phyloP scores from a whole-genome alignment of 225 moss, liverwort and hornwort genomes.

The Physcomitrium patens region DNA sequence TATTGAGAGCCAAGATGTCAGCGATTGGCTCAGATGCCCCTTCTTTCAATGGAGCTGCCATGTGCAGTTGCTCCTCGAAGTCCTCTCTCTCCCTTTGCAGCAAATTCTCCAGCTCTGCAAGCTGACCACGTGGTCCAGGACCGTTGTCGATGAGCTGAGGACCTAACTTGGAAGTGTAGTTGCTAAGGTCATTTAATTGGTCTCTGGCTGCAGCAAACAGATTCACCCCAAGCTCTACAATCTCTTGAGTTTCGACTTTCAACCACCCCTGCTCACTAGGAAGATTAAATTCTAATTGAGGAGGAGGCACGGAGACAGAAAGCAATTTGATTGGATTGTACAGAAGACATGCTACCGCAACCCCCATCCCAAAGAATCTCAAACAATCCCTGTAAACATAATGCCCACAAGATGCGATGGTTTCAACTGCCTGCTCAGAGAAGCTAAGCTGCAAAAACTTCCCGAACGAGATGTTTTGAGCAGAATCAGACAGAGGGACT shows the following conservation, averaged over 20 bases:
- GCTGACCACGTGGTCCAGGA: conserved; percentile 55
- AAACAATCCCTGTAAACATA: conserved; percentile 78
- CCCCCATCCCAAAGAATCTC: conserved; percentile 92
- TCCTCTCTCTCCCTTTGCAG: conserved; percentile 61
- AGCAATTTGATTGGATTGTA: conserved; percentile 81
- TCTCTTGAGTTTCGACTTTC: conserved; percentile 58
- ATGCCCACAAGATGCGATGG: conserved; percentile 83
- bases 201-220: conserved; percentile 60
- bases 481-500: conserved; percentile 78
- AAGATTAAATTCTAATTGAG: conserved; percentile 75
- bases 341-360: conserved; percentile 77
- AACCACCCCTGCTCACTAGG: conserved; percentile 74
- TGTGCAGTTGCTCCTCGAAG: conserved; percentile 63
- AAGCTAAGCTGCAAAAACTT: conserved; percentile 94
- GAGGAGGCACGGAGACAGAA: conserved; percentile 78
- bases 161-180: conserved; percentile 46
- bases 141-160: conserved; percentile 43
- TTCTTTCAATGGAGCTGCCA: conserved; percentile 50
- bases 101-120: conserved; percentile 56
- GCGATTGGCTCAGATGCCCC: conserved; percentile 50
- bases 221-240: conserved; percentile 51
- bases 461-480: conserved; percentile 90
- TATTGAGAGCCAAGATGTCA: conserved; percentile 82
- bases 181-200: conserved; percentile 55
- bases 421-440: conserved; percentile 71